Evolutionary conservation across 75 land plant species (phyloP), one percentile per base, ranked within the genome.

Genomic region (Ceratopteris richardii): DNA sequence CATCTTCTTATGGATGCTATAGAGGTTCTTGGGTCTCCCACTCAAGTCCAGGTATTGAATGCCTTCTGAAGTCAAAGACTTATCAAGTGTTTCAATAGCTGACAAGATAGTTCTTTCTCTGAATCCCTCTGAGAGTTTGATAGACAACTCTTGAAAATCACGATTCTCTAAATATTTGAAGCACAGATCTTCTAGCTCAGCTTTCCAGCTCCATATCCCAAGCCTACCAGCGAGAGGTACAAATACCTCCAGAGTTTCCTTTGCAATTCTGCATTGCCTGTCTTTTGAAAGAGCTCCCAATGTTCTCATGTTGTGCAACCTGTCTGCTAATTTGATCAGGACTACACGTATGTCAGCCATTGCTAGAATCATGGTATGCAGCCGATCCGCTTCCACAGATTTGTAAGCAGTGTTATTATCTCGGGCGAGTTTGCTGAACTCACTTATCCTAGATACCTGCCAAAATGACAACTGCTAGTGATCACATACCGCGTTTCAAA

Each of bases 301-400:
- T 1, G 99, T 95, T 75, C 80, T 79, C 99, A 95, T 81, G 70
- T 95, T 95, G 53, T 95, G 99, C 75, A 95, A 65, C 41, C 99
- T 70, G 70, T 95, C 99, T 12, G 99, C 99, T 24, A 95, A 73
- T 60, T 95, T 95, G 33, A 95, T 80, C 1, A 95, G 81, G 0
- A 95, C 99, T 43, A 89, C 99, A 28, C 99, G 75, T 1, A 89
- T 85, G 67, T 95, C 99, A 21, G 67, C 82, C 99, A 95, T 95
- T 10, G 99, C 96, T 43, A 95, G 71, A 44, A 90, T 83, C 96
- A 95, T 90, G 25, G 99, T 95, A 51, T 94, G 90, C 54, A 95
- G 48, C 2, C 87, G 74, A 59, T 90, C 96, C 54, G 96, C 96
- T 61, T 93, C 99, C 30, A 53, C 79, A 17, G 78, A 79, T 60